These are phyloP conservation scores for Alternaria sp. DNA, from an alignment of 2,329 filamentous ascomycete species.

Conservation along the genomic window DNA sequence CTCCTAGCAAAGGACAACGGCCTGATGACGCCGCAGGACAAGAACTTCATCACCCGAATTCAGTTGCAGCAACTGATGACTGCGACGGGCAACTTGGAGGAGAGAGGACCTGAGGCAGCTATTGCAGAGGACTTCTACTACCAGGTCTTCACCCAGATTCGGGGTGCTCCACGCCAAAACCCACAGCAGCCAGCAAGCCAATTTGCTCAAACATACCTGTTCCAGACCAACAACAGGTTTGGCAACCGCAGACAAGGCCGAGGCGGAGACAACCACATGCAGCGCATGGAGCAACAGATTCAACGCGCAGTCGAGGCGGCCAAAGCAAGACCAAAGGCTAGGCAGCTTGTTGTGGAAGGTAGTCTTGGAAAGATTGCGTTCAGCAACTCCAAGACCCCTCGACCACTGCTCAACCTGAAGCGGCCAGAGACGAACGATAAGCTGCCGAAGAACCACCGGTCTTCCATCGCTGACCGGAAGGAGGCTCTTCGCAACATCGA, in stretches of 20 bases:
- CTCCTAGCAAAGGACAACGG: constrained; percentile 92
- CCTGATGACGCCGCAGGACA: constrained; percentile 98
- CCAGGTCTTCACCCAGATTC: constrained; percentile 94
- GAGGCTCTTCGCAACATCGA: constrained; percentile 86
- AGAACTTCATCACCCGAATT: constrained; percentile 98
- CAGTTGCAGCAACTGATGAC: constrained; percentile 95
- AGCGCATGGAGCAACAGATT: constrained; percentile 99
- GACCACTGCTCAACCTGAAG: constrained; percentile 94
- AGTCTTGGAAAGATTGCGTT: constrained; percentile 98
- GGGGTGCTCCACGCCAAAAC: constrained; percentile 86
- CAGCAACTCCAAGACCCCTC: constrained; percentile 97
- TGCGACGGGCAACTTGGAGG: constrained; percentile 85
- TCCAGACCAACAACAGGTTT: constrained; percentile 88
- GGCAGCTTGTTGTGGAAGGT: constrained; percentile 93
- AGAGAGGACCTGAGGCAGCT: constrained; percentile 78
- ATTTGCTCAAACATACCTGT: constrained; percentile 96
- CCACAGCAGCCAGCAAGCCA: constrained; percentile 92
- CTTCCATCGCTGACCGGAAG: constrained; percentile 75
- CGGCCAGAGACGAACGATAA: constrained; percentile 72
- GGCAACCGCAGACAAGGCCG: constrained; percentile 78
- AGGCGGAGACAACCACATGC: constrained; percentile 94
- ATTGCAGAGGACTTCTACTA: constrained; percentile 97
- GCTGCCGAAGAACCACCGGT: constrained; percentile 50
- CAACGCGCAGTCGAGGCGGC: constrained; percentile 96
- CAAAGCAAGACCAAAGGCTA: constrained; percentile 97